Base-by-base conservation (phyloP, 2,329 filamentous ascomycete genomes). In the Sporothrix brasiliensis region DNA sequence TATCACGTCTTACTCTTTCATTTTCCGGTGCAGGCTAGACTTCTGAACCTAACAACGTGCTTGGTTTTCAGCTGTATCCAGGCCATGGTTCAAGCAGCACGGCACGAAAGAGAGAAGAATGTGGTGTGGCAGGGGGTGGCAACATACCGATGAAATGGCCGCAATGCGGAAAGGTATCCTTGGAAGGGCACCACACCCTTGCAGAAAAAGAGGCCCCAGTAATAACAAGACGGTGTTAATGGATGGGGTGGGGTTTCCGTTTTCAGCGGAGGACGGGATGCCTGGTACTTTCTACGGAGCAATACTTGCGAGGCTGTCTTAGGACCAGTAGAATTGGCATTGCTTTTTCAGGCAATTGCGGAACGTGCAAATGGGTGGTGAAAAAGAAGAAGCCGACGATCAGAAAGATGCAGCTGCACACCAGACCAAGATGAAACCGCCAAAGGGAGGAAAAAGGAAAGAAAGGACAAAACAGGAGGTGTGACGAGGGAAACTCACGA, bases 171-270 rank as follows among this genome's bases (percentile, higher is more conserved):
- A 5, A 30, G 27, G 27, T 30, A 30, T 30, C 2, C 27, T 30
- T 30, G 34, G 56, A n/a, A n/a, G 21, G 24, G 24, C 24, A 24
- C 24, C 1, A 24, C 13, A 27, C 34, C 24, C 53, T 34, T 19
- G 14, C 53, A 10, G 27, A 27, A 24, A 30, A 21, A 30, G 34
- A n/a, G 21, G 41, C n/a, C n/a, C 27, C 47, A 66, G 44, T 27
- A 30, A 67, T 67, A 39, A 11, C 44, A 66, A 19, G n/a, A 67
- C 27, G 13, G 41, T 65, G 14, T 65, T 65, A 34, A 65, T 14
- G 27, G 30, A 21, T 50, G 61, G 61, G 61, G 24, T 65, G 44
- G 44, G 14, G 27, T 30, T 30, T 30, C 27, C 27, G 39, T 19
- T 24, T 11, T 60, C 34, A 60, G n/a, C 10, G 34, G 56, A 44